A percentile compares a stretch with the other conserved stretches of the same genome.
Evolutionary conservation across 1,284 basidiomycete species (phyloP).

Genomic region (Naganishia liquefaciens): DNA sequence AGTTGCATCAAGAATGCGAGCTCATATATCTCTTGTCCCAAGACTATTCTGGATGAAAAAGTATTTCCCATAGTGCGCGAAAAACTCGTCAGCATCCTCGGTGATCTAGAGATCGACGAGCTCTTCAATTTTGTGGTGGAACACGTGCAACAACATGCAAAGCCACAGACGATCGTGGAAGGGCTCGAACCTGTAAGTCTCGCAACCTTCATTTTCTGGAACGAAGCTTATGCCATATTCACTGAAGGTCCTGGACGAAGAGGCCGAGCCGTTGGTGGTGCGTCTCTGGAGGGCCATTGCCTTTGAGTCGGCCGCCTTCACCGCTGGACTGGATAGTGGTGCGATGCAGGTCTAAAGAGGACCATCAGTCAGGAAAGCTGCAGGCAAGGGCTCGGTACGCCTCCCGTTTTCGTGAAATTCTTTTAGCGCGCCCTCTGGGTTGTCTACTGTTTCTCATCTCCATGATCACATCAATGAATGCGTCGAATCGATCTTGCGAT

Average conservation of each 20-base stretch:
- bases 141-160: constrained; percentile 80
- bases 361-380: background rate
- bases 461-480: constrained; percentile 21
- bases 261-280: constrained; percentile 72
- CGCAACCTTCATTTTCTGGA: constrained; percentile 12
- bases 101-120: constrained; percentile 73
- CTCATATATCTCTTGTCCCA: constrained; percentile 15
- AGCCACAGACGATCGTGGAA: constrained; percentile 75
- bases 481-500: background rate
- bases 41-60: constrained; percentile 76
- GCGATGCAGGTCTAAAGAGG: constrained; percentile 18
- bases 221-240: background rate
- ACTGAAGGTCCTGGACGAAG: constrained; percentile 78
- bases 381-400: constrained; percentile 22
- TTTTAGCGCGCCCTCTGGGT: constrained; percentile 1
- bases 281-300: constrained; percentile 82
- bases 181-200: constrained; percentile 80
- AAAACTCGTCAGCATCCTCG: constrained; percentile 77
- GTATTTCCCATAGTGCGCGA: constrained; percentile 74
- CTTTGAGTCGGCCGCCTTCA: constrained; percentile 62
- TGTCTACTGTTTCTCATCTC: constrained; percentile 4
- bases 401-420: constrained; percentile 15
- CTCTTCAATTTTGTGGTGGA: constrained; percentile 85
- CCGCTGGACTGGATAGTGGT: constrained; percentile 31
- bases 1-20: constrained; percentile 39